phyloP scores from a whole-genome alignment of 2,329 filamentous ascomycete genomes.

The Ambrosiella beaveri region DNA sequence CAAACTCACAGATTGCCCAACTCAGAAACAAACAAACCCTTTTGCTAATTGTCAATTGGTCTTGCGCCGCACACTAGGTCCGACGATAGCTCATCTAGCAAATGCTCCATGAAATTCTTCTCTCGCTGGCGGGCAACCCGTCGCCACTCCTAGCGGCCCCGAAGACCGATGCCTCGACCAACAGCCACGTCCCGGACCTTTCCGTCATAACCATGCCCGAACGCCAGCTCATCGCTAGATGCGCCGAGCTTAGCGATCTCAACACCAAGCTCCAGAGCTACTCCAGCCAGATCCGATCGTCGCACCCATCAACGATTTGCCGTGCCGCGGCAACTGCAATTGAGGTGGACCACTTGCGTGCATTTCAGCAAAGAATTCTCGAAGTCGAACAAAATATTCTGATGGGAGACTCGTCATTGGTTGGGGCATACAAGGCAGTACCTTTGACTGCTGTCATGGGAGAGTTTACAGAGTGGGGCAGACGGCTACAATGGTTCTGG shows the following conservation, averaged over 20 bases:
- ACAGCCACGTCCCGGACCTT: conserved; percentile 28
- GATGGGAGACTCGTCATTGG: conserved; percentile 55
- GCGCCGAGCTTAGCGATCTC: conserved; percentile 60
- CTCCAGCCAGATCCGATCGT: conserved; percentile 31
- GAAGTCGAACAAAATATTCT: conserved; percentile 69
- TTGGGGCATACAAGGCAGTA: conserved; percentile 86
- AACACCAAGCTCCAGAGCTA: conserved; percentile 58
- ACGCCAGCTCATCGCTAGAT: conserved; percentile 58
- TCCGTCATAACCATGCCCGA: conserved; percentile 57
- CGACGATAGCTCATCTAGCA: conserved; percentile 4
- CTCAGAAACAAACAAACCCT: neutral
- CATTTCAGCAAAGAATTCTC: conserved; percentile 69
- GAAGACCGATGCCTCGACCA: conserved; percentile 16
- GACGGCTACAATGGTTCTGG: conserved; percentile 75
- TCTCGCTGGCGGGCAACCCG: conserved; percentile 85
- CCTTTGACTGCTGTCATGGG: conserved; percentile 70
- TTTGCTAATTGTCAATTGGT: neutral
- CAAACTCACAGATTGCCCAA: neutral
- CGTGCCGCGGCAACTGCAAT: conserved; percentile 73
- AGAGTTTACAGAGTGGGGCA: conserved; percentile 76
- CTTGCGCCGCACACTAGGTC: neutral
- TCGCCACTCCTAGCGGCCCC: conserved; percentile 54
- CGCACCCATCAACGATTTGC: conserved; percentile 42
- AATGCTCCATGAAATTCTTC: conserved; percentile 98
- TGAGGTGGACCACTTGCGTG: conserved; percentile 53